A percentile compares a stretch with the other conserved stretches of the same genome.
Evolutionary conservation across 768 basidiomycete species (phyloP).

Genomic region (Serpula lacrymans): DNA sequence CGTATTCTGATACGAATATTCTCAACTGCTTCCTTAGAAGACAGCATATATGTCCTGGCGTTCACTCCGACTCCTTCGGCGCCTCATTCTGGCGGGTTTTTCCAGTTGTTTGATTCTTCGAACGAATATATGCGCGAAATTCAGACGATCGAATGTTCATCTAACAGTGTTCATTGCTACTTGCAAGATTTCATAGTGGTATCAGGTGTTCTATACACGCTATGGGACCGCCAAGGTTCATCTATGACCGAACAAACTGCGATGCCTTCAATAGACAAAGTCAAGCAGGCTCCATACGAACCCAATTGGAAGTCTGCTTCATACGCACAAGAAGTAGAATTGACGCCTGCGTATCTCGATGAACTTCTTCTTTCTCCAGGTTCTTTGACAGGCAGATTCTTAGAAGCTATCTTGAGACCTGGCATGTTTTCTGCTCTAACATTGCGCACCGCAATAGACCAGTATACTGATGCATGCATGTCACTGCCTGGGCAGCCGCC

Average conservation of each 20-base stretch:
- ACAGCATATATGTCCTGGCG: constrained; percentile 59
- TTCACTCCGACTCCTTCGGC: constrained; percentile 71
- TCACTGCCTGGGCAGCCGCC: constrained; percentile 54
- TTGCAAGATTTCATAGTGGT: constrained; percentile 76
- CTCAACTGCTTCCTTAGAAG: constrained; percentile 41
- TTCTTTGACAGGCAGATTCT: constrained; percentile 74
- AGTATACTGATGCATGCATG: constrained; percentile 73
- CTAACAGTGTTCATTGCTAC: constrained; percentile 60
- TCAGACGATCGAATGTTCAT: constrained; percentile 57
- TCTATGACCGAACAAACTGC: constrained; percentile 70
- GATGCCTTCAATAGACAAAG: too few relatives aligned
- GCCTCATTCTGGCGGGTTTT: constrained; percentile 71
- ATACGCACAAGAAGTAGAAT: constrained; percentile 69
- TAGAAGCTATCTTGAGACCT: constrained; percentile 80
- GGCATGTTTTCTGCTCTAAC: constrained; percentile 85
- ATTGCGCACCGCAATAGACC: constrained; percentile 75
- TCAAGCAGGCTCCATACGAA: constrained; percentile 40
- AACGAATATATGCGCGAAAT: constrained; percentile 58
- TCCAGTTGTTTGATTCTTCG: constrained; percentile 60
- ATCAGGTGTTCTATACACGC: constrained; percentile 51
- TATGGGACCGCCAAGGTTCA: constrained; percentile 82
- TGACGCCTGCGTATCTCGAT: constrained; percentile 86
- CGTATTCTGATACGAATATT: constrained; percentile 68
- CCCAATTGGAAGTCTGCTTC: constrained; percentile 51
- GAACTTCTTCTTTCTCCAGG: constrained; percentile 70